phyloP scores from a whole-genome alignment of 768 basidiomycete genomes.

The Dentipellis sp. region DNA sequence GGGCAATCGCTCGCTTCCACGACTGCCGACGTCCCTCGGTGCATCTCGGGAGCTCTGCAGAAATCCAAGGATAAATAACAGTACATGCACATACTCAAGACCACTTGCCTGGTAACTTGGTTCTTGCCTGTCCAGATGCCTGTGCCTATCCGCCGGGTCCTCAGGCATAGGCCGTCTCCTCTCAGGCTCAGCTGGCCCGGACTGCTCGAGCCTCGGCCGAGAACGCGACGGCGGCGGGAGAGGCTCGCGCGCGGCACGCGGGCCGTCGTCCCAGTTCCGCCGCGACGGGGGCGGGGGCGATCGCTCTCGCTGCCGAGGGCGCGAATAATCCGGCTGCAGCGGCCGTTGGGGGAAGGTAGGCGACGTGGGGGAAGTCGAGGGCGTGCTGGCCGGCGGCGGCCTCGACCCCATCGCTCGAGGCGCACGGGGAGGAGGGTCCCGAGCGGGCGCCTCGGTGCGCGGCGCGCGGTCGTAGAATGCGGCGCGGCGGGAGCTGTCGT shows the following conservation, averaged over 20 bases:
- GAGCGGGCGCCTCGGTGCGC: neutral
- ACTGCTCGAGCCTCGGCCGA: neutral
- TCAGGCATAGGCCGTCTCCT: neutral
- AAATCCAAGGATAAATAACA: neutral
- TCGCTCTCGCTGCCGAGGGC: neutral
- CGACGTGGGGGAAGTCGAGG: neutral
- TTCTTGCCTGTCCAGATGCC: neutral
- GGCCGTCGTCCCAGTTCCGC: neutral
- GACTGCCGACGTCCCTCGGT: no score
- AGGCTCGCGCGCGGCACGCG: neutral
- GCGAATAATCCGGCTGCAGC: neutral
- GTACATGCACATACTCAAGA: neutral
- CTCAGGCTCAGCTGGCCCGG: neutral
- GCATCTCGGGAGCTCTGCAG: neutral
- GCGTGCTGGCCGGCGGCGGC: neutral
- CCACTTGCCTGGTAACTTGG: neutral
- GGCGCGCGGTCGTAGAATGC: neutral
- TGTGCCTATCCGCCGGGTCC: neutral
- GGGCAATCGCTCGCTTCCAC: no score
- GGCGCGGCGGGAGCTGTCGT: neutral
- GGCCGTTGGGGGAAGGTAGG: neutral
- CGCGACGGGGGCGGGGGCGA: neutral
- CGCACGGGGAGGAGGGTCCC: neutral
- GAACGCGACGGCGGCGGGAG: neutral
- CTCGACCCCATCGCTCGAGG: slow-evolving; percentile 1